Conservation (phyloP, 73 alveolate genomes). For the Paramecium sonneborni region DNA sequence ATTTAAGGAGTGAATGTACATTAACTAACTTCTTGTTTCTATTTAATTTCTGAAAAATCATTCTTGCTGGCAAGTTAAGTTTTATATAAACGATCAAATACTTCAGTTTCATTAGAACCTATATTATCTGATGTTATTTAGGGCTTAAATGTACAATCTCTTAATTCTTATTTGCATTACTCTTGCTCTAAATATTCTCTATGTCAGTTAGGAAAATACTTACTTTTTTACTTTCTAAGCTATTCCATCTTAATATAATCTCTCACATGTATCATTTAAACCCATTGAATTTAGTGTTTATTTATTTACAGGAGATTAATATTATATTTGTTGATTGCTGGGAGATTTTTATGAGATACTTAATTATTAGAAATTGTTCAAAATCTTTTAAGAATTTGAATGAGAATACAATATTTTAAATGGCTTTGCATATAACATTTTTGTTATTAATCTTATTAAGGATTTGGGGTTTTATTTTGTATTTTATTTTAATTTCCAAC, state of each 20-base stretch:
- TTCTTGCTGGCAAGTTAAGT: not conserved
- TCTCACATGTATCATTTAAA: conserved; percentile 46
- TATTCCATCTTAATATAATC: conserved; percentile 27
- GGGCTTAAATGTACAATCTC: conserved; percentile 33
- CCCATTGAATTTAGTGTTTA: not conserved
- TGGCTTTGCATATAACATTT: not conserved
- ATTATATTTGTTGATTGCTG: not conserved
- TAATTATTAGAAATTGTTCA: not conserved
- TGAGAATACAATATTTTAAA: not conserved
- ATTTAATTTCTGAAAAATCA: not conserved
- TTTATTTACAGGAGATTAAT: conserved; percentile 5
- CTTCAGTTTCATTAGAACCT: not conserved
- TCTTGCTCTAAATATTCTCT: conserved; percentile 16
- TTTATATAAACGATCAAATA: not conserved
- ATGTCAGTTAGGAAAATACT: not conserved
- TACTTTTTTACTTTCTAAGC: conserved; percentile 41
- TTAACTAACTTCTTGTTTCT: not conserved
- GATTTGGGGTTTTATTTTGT: not conserved
- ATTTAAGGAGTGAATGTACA: conserved; percentile 5
- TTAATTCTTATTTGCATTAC: not conserved
- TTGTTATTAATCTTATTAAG: not conserved
- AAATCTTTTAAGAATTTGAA: not conserved
- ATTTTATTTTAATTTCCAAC: not conserved
- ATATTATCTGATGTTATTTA: not conserved
- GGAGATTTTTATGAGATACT: not conserved